A percentile compares a stretch with the other conserved stretches of the same genome.
These are phyloP conservation scores for Epichloe amarillans DNA, from an alignment of 2,329 filamentous ascomycete species.

Conservation along the genomic window DNA sequence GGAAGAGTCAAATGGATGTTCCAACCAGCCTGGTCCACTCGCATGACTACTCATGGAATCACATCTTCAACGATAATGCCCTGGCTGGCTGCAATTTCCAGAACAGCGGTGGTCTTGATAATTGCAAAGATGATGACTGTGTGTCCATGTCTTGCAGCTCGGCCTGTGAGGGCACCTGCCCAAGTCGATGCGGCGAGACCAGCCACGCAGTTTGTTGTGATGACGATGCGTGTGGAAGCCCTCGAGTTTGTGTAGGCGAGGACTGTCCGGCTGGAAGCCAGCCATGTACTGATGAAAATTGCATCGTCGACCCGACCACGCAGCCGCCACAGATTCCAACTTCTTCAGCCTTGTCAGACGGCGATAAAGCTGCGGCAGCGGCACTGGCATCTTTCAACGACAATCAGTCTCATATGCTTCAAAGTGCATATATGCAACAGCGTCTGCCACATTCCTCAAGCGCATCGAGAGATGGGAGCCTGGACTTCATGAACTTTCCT, in stretches of 20 bases:
- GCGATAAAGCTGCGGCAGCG: conserved; percentile 16
- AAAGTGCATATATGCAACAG: conserved; percentile 6
- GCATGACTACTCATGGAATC: conserved; percentile 9
- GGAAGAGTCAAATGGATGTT: background rate
- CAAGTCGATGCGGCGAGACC: conserved; percentile 21
- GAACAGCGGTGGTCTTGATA: background rate
- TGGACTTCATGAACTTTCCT: conserved; percentile 6
- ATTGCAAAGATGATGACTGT: conserved; percentile 15
- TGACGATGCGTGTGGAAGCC: conserved; percentile 19
- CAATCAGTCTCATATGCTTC: conserved; percentile 7
- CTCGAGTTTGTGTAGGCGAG: conserved; percentile 14
- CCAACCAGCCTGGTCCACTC: conserved; percentile 3
- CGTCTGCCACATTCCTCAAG: conserved; percentile 1
- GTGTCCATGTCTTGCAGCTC: conserved; percentile 22
- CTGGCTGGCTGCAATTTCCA: conserved; percentile 3
- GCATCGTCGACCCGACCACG: conserved; percentile 13
- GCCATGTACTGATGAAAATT: conserved; percentile 23
- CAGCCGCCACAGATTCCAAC: background rate
- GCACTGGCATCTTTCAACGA: conserved; percentile 19
- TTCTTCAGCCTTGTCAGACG: conserved; percentile 8
- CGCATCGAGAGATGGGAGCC: conserved; percentile 1
- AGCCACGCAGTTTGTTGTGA: conserved; percentile 22
- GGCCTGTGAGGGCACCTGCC: conserved; percentile 21
- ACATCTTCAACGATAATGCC: conserved; percentile 7
- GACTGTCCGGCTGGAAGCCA: conserved; percentile 23